Percentiles rank a stretch among this genome's conserved stretches.
Evolutionary conservation across 23 red algal species (phyloP).

Genomic region (Cyanidiococcus yangmingshanensis): DNA sequence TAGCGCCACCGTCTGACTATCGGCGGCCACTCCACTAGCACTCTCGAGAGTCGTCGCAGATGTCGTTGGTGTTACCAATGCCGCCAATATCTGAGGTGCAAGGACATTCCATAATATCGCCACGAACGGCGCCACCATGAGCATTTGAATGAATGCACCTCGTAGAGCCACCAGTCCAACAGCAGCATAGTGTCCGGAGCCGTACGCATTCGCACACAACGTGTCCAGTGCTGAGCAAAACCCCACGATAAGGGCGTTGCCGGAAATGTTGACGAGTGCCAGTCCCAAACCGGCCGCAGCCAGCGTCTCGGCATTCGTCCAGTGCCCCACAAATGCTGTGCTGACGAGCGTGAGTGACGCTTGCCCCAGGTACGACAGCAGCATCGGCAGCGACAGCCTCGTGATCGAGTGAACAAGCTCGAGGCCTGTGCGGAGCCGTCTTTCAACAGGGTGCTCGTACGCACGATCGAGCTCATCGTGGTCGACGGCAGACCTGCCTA

Average conservation of each 20-base stretch:
- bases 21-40: not conserved
- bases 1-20: not conserved
- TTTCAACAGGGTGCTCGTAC: too few species aligned
- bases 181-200: not conserved
- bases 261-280: constrained; percentile 8
- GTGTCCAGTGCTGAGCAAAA: constrained; percentile 16
- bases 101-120: not conserved
- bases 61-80: not conserved
- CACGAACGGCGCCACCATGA: not conserved
- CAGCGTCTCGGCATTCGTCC: not conserved
- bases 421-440: not conserved
- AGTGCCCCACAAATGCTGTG: not conserved
- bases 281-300: not conserved
- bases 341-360: constrained; percentile 12
- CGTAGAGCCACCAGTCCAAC: not conserved
- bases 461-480: too few species aligned
- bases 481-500: too few species aligned
- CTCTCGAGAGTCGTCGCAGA: not conserved
- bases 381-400: not conserved
- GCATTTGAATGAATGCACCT: not conserved
- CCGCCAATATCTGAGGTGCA: not conserved
- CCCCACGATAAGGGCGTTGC: not conserved
- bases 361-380: constrained; percentile 12
- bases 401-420: not conserved
- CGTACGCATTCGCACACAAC: constrained; percentile 11